Percentiles rank a stretch among this genome's conserved stretches.
These are phyloP conservation scores for Pterocarpus macrocarpus DNA, from an alignment of 306 rosid genomes.

Conservation along the genomic window DNA sequence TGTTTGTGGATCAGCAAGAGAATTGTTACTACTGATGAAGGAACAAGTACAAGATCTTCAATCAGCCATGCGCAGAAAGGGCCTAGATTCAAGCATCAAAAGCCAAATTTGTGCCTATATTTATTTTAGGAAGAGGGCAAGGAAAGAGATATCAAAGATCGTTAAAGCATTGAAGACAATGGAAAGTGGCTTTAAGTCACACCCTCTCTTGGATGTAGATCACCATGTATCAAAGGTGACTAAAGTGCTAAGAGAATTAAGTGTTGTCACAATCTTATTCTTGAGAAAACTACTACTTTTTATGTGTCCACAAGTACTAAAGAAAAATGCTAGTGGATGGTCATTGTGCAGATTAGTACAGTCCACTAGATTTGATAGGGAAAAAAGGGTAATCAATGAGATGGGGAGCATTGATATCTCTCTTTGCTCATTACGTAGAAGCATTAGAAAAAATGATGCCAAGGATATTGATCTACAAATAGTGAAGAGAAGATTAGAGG, in stretches of 20 bases:
- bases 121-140: constrained; percentile 61
- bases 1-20: constrained; percentile 65
- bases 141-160: constrained; percentile 53
- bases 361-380: constrained; percentile 14
- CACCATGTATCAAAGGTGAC: constrained; percentile 37
- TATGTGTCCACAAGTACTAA: constrained; percentile 36
- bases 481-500: constrained; percentile 42
- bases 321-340: constrained; percentile 45
- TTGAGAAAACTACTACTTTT: constrained; percentile 47
- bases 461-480: constrained; percentile 25
- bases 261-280: constrained; percentile 43
- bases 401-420: constrained; percentile 40
- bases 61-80: constrained; percentile 62
- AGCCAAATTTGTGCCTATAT: constrained; percentile 52
- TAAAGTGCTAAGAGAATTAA: constrained; percentile 50
- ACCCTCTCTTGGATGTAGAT: background rate
- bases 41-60: constrained; percentile 62
- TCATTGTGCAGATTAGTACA: constrained; percentile 44
- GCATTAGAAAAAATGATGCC: constrained; percentile 3
- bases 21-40: constrained; percentile 53
- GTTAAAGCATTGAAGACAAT: constrained; percentile 52
- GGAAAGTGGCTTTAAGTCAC: constrained; percentile 40
- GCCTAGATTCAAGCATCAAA: constrained; percentile 52
- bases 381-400: constrained; percentile 36
- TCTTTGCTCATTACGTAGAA: constrained; percentile 34